A percentile compares a stretch with the other conserved stretches of the same genome.
phyloP scores from a whole-genome alignment of 2,329 filamentous ascomycete species.

The Aspergillus neotritici region DNA sequence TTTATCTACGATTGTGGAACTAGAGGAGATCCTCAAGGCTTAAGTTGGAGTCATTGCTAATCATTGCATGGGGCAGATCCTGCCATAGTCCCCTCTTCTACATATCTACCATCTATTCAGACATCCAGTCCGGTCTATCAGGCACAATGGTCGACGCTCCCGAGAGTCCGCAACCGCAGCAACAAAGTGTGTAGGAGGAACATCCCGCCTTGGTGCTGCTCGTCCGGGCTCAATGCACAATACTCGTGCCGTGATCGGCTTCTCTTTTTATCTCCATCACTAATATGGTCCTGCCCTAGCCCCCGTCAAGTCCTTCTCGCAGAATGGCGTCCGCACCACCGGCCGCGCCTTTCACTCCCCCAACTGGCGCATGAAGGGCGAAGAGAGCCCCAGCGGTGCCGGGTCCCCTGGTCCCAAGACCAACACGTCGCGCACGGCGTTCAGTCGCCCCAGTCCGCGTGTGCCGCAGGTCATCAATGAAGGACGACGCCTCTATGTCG shows the following conservation, averaged over 20 bases:
- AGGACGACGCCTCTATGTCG: constrained; percentile 48
- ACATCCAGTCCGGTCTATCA: neutral
- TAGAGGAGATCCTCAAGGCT: constrained; percentile 9
- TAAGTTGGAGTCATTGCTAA: constrained; percentile 4
- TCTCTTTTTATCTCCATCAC: constrained; percentile 5
- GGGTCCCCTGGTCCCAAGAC: constrained; percentile 23
- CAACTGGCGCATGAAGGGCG: constrained; percentile 40
- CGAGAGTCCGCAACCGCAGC: constrained; percentile 24
- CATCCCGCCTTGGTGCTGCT: constrained; percentile 13
- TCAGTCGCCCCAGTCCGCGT: constrained; percentile 26
- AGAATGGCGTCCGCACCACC: constrained; percentile 31
- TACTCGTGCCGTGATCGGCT: too few species aligned
- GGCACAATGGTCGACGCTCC: constrained; percentile 27
- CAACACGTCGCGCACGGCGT: constrained; percentile 27
- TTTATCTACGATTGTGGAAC: constrained; percentile 5
- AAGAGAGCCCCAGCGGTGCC: constrained; percentile 30
- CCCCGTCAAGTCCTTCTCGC: constrained; percentile 25
- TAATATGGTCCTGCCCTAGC: constrained; percentile 20
- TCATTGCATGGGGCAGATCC: neutral
- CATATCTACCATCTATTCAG: neutral
- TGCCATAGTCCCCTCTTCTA: neutral
- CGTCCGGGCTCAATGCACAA: constrained; percentile 6
- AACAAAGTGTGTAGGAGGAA: constrained; percentile 29
- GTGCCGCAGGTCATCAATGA: constrained; percentile 35
- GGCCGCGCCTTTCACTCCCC: constrained; percentile 36